A percentile compares a stretch with the other conserved stretches of the same genome.
phyloP scores from a whole-genome alignment of 352 stramenopile genomes.

The Globisporangium sylvaticum region DNA sequence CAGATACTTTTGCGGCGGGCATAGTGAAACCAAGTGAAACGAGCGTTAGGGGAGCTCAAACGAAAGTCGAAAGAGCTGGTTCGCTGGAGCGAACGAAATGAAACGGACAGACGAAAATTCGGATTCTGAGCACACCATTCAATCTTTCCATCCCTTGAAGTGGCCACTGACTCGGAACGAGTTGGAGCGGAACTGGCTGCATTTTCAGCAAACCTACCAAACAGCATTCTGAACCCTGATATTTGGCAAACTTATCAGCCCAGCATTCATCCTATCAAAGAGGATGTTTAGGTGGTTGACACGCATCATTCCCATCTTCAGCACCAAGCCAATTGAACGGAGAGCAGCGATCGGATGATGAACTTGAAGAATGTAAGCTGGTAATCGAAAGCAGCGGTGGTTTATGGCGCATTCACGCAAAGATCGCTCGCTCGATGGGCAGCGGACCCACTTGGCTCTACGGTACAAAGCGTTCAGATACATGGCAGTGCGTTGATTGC shows the following conservation, averaged over 20 bases:
- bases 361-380: not conserved
- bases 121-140: not conserved
- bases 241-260: not conserved
- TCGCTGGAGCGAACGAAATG: not conserved
- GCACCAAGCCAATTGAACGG: not conserved
- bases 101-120: conserved; percentile 4
- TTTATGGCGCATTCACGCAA: not conserved
- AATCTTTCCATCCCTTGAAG: conserved; percentile 4
- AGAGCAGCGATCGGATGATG: not conserved
- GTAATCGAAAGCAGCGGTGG: not conserved
- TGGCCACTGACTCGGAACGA: not conserved
- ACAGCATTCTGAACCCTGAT: not conserved
- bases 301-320: not conserved
- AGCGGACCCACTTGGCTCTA: not conserved
- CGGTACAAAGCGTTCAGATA: not conserved
- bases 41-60: not conserved
- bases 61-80: conserved; percentile 7
- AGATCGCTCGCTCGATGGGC: not conserved
- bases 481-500: not conserved
- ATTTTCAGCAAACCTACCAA: not conserved
- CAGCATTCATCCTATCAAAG: not conserved
- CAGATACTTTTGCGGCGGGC: not conserved
- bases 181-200: conserved; percentile 2
- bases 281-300: not conserved
- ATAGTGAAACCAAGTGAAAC: conserved; percentile 4